Conservation (phyloP, 2,329 filamentous ascomycete genomes). For the Arthrinium puccinioides region DNA sequence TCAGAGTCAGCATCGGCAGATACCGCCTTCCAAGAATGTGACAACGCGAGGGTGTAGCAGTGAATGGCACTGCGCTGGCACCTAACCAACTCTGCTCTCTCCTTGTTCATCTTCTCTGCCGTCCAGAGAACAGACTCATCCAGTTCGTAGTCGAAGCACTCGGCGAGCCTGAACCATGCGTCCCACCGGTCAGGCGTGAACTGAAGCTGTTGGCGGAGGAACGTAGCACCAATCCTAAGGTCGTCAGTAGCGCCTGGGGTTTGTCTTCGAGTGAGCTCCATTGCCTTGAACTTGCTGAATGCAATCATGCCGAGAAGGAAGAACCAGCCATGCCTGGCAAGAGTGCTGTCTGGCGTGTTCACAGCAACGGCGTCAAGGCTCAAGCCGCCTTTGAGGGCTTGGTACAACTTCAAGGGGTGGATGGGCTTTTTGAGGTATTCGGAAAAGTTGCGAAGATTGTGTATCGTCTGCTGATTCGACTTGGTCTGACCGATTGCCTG, state of each 20-base stretch:
- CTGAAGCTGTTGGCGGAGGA: conserved; percentile 75
- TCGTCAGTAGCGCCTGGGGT: conserved; percentile 77
- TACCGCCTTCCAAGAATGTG: conserved; percentile 41
- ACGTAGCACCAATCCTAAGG: conserved; percentile 71
- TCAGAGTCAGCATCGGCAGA: conserved; percentile 34
- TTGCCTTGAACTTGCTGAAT: conserved; percentile 71
- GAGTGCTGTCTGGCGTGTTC: conserved; percentile 57
- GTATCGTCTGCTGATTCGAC: conserved; percentile 70
- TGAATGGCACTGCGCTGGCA: conserved; percentile 77
- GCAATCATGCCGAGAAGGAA: conserved; percentile 85
- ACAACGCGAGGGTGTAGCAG: conserved; percentile 60
- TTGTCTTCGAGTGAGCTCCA: conserved; percentile 65
- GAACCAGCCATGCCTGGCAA: conserved; percentile 84
- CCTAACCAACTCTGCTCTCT: conserved; percentile 64
- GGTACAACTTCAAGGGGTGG: conserved; percentile 71
- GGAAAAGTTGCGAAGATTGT: conserved; percentile 78
- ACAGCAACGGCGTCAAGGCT: conserved; percentile 66
- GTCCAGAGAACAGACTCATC: conserved; percentile 86
- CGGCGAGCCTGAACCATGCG: conserved; percentile 81
- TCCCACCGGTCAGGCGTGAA: conserved; percentile 80
- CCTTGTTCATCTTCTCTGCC: conserved; percentile 85
- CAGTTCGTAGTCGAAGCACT: conserved; percentile 80
- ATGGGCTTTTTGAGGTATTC: conserved; percentile 78
- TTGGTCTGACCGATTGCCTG: conserved; percentile 75
- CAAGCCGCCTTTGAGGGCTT: conserved; percentile 72